Conservation (phyloP, 2,329 filamentous ascomycete species). For the Delphinella strobiligena region DNA sequence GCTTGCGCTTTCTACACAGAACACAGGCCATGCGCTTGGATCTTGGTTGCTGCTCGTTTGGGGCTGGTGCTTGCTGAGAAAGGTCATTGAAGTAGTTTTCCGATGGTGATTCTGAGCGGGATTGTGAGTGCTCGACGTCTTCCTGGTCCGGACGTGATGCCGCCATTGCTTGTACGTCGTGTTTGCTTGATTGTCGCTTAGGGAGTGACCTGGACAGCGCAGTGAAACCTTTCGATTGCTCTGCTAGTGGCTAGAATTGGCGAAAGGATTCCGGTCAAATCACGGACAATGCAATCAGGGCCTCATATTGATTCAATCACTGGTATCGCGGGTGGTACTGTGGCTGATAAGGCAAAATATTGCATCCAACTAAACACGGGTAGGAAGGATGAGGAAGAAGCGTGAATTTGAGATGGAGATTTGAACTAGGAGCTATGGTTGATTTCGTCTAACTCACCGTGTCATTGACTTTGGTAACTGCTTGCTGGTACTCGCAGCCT, state of each 20-base stretch:
- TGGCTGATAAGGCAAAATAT: too few species aligned
- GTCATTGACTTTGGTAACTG: background rate
- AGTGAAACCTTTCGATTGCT: too few species aligned
- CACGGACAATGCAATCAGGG: too few species aligned
- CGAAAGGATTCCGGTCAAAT: too few species aligned
- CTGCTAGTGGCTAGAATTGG: too few species aligned
- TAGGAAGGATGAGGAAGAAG: background rate
- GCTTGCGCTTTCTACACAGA: constrained; percentile 82
- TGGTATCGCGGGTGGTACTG: too few species aligned
- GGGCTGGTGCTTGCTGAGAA: constrained; percentile 32
- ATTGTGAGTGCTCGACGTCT: background rate
- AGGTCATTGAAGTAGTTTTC: constrained; percentile 44
- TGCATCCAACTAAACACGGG: too few species aligned
- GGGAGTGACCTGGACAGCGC: background rate
- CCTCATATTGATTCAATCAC: too few species aligned
- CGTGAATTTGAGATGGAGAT: background rate
- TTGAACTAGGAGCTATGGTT: background rate
- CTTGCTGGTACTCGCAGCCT: too few species aligned
- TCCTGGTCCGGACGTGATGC: background rate
- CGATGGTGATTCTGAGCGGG: background rate
- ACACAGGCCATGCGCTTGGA: constrained; percentile 88
- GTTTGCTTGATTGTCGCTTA: too few species aligned
- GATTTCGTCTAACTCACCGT: background rate
- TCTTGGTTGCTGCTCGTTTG: constrained; percentile 25
- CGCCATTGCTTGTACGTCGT: background rate